These are phyloP conservation scores for Saccharomycopsis amapae DNA, from an alignment of 805 yeast genomes.

Conservation along the genomic window DNA sequence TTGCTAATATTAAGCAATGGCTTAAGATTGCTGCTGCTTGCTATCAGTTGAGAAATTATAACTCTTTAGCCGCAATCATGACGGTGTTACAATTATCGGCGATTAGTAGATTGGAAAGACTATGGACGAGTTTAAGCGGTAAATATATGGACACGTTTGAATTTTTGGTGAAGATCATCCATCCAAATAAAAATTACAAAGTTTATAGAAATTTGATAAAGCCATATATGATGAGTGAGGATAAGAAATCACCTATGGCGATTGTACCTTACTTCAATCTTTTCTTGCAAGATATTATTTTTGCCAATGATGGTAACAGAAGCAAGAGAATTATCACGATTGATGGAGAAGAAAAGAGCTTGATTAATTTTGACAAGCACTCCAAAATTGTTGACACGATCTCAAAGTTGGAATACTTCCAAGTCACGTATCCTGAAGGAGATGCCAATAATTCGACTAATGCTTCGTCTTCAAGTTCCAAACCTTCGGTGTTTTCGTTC, in stretches of 20 bases:
- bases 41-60: slow-evolving; percentile 65
- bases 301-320: slow-evolving; percentile 76
- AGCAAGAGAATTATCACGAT: slow-evolving; percentile 42
- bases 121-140: slow-evolving; percentile 53
- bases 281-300: slow-evolving; percentile 72
- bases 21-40: slow-evolving; percentile 67
- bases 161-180: slow-evolving; percentile 59
- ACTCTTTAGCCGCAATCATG: slow-evolving; percentile 72
- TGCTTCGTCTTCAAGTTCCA: slow-evolving; percentile 7
- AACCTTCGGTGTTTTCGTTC: slow-evolving; percentile 20
- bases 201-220: slow-evolving; percentile 60
- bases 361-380: slow-evolving; percentile 70
- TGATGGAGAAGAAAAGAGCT: slow-evolving; percentile 43
- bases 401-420: slow-evolving; percentile 61
- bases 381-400: slow-evolving; percentile 58
- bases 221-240: slow-evolving; percentile 42
- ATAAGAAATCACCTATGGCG: slow-evolving; percentile 38
- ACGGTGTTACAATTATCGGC: slow-evolving; percentile 70
- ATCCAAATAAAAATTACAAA: slow-evolving; percentile 66
- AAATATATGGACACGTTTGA: slow-evolving; percentile 58
- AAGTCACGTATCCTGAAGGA: slow-evolving; percentile 43
- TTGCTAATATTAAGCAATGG: slow-evolving; percentile 59
- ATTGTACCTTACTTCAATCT: slow-evolving; percentile 71
- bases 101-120: slow-evolving; percentile 49
- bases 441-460: slow-evolving; percentile 12